Evolutionary conservation across 2,329 filamentous ascomycete genomes (phyloP), one percentile per base, ranked within the genome.

Genomic region (Penicillium sp.): DNA sequence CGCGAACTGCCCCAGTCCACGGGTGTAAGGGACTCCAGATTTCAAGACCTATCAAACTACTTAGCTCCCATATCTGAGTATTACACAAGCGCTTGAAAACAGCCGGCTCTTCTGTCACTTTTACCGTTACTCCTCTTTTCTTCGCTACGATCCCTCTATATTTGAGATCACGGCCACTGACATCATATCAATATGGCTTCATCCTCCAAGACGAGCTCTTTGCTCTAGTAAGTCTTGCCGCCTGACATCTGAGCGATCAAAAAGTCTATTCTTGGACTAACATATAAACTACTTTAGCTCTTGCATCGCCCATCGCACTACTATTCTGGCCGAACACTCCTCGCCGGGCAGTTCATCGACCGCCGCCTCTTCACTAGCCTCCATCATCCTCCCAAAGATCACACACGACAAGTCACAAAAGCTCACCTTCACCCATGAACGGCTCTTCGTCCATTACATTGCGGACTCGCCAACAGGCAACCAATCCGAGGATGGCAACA

Each of bases 371-470:
- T 92, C 89, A 13, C 89, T 97, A 67, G 91, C 93, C 64, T 94
- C 92, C 43, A 82, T 97, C 67, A 92, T 99, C 79, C 90, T 99
- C 43, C 94, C 95, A 56, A 96, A 96, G 75, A 96, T 99, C 80
- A 82, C 83, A 54, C 94, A 99, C 79, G 78, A 81, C 61, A 79
- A 82, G 31, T 82, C 92, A 1, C 87, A 96, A 71, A 97, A 97
- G 77, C 85, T 96, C 63, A 97, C 93, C 53, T 97, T 96, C 79
- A 95, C 91, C 39, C 92, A 97, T 76, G 89, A 92, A 77, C 81
- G 87, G 58, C 87, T 95, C 74, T 91, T 94, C 81, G 94, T 97
- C 75, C 93, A 99, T 82, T 97, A 96, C 81, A 89, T 97, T 71
- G 85, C 92, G 69, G 89, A 94, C 71, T 86, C 91, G 0, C 87